Evolutionary conservation across 768 basidiomycete genomes (phyloP), one percentile per base, ranked within the genome.

Genomic region (Pholiota conissans): DNA sequence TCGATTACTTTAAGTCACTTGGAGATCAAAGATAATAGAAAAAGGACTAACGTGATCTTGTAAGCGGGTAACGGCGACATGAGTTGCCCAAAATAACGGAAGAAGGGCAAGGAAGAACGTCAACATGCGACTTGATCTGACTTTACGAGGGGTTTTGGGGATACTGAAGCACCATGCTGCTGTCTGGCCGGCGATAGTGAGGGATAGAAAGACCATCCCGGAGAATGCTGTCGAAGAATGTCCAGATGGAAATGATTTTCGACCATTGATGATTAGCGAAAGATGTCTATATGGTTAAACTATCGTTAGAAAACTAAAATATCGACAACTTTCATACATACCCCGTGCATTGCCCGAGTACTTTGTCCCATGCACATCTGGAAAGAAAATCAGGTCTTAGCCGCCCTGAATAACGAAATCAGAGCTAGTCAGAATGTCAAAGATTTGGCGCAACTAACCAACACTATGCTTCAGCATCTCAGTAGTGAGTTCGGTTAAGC

Each of bases 181-280:
- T 5, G 86, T 86, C 65, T 84, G 79, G n/a, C 84, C 82, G 27
- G 86, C 86, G 13, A 87, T 69, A 73, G 81, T 87, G 8, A 89
- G 74, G 3, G 83, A 79, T 20, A 86, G 63, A 61, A 86, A 84
- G 22, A 79, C 74, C 84, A 88, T 87, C 28, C 86, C 86, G 2
- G 82, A 76, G 64, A 85, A 88, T 7, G 81, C 86, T 10, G 82
- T 81, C 1, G 86, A 85, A 1, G 86, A 85, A 66, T 89, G 87
- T 5, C 87, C 87, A 10, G 85, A 87, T 6, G 86, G 87, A 64
- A 89, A 89, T 0, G 86, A 88, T 54, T 78, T 75, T 30, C 85
- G 73, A 13, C 85, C 85, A 54, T 82, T 79, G 13, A 75, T 46
- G 26, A 87, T 64, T 10, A 66, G 56, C 4, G 73, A 61, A 18